Evolutionary conservation across 2,329 filamentous ascomycete genomes (phyloP).

Genomic region (Grosmannia clavigera): DNA sequence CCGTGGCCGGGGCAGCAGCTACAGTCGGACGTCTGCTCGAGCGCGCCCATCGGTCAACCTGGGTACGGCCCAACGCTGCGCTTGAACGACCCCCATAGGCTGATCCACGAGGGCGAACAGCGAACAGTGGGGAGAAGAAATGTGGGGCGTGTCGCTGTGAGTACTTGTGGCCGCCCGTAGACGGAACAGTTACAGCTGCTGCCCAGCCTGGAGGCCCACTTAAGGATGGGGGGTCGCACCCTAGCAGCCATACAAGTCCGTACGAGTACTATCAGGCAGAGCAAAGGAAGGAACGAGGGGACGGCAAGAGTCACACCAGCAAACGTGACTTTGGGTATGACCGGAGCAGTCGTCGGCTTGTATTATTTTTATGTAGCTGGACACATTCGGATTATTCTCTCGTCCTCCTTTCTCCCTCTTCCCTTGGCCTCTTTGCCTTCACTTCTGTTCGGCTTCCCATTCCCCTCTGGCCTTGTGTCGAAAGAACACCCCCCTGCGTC

Average conservation of each 20-base stretch:
- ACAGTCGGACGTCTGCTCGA: too few species aligned
- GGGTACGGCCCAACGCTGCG: too few species aligned
- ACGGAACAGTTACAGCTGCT: too few species aligned
- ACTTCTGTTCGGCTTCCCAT: not conserved
- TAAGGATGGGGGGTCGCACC: not conserved
- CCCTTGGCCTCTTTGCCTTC: not conserved
- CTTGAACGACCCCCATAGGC: too few species aligned
- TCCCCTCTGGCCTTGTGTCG: not conserved
- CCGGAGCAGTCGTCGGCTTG: not conserved
- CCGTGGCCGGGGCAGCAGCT: too few species aligned
- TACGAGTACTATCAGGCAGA: not conserved
- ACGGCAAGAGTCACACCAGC: conserved; percentile 1
- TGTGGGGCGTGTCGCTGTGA: too few species aligned
- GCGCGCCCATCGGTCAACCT: too few species aligned
- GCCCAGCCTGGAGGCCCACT: too few species aligned
- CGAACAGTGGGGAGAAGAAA: too few species aligned
- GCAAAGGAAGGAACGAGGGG: not conserved
- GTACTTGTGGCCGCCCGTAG: too few species aligned
- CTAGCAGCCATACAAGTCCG: not conserved
- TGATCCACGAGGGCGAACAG: too few species aligned
- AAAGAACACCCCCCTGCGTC: not conserved
- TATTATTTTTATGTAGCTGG: not conserved
- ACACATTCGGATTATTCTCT: not conserved
- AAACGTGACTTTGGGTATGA: conserved; percentile 1
- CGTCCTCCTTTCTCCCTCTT: not conserved